Evolutionary conservation across 176 grass and related monocot species (phyloP).

Genomic region (Lolium rigidum): DNA sequence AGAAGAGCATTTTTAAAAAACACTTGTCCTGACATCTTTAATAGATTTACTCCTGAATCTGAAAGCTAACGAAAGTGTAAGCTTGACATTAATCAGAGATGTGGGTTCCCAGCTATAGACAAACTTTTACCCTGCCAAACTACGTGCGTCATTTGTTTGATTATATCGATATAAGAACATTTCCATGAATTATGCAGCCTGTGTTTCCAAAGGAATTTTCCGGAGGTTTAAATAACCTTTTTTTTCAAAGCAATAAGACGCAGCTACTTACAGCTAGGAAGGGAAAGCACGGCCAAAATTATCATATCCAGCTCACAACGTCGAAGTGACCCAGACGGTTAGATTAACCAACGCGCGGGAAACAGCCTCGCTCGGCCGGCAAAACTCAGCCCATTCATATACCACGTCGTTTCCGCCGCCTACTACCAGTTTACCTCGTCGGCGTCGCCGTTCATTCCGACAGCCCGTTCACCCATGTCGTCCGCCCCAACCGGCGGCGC

Average conservation of each 20-base stretch:
- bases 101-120: no score
- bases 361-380: not conserved
- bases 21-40: no score
- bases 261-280: not conserved
- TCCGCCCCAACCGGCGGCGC: not conserved
- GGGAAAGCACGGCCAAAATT: not conserved
- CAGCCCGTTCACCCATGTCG: slow-evolving; percentile 26
- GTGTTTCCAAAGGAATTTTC: no score
- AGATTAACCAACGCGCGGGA: not conserved
- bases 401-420: not conserved
- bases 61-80: no score
- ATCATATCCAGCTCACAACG: not conserved
- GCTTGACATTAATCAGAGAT: no score
- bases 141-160: no score
- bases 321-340: not conserved
- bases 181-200: no score
- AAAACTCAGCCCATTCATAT: not conserved
- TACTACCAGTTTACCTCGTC: not conserved
- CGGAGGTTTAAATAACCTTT: no score
- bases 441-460: not conserved
- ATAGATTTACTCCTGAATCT: no score
- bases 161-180: no score
- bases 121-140: no score
- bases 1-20: no score
- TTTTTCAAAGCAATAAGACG: not conserved